phyloP scores from a whole-genome alignment of 1,284 basidiomycete genomes.

The Pseudozyma hubeiensis region DNA sequence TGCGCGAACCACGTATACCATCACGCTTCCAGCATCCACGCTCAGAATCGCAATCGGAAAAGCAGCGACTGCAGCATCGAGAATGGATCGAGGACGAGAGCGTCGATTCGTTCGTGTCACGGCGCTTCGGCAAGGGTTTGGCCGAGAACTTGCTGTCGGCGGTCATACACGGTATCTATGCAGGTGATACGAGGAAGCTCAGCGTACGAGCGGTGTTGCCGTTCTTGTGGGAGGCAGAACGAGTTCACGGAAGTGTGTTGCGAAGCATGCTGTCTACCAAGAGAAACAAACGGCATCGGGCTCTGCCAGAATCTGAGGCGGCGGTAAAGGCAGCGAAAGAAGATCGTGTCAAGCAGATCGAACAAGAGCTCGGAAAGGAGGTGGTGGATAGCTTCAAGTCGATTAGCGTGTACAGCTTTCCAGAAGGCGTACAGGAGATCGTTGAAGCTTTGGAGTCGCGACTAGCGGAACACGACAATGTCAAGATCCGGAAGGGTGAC shows the following conservation, averaged over 20 bases:
- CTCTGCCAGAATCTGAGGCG: conserved; percentile 24
- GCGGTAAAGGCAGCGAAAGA: conserved; percentile 28
- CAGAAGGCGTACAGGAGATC: conserved; percentile 80
- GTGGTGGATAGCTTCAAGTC: conserved; percentile 73
- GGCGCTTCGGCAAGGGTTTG: conserved; percentile 80
- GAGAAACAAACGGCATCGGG: conserved; percentile 45
- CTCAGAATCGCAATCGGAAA: conserved; percentile 62
- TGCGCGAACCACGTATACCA: conserved; percentile 74
- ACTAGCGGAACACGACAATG: conserved; percentile 73
- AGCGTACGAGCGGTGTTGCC: conserved; percentile 84
- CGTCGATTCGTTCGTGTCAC: conserved; percentile 80
- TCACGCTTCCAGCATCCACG: conserved; percentile 69
- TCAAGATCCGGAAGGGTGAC: conserved; percentile 74
- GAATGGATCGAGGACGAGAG: conserved; percentile 76
- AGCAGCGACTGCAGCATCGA: conserved; percentile 42
- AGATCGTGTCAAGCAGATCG: conserved; percentile 44
- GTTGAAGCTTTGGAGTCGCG: conserved; percentile 74
- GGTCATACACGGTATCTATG: conserved; percentile 92
- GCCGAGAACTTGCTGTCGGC: conserved; percentile 83
- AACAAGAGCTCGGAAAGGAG: conserved; percentile 70
- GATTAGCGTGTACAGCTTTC: conserved; percentile 82
- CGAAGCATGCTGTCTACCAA: conserved; percentile 73
- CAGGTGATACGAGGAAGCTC: conserved; percentile 80
- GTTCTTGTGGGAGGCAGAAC: conserved; percentile 78
- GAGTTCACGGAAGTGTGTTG: conserved; percentile 78